Percentiles rank a stretch among this genome's conserved stretches.
Conservation (phyloP, 1,284 basidiomycete genomes). For the Salmacisia buchloeana region DNA sequence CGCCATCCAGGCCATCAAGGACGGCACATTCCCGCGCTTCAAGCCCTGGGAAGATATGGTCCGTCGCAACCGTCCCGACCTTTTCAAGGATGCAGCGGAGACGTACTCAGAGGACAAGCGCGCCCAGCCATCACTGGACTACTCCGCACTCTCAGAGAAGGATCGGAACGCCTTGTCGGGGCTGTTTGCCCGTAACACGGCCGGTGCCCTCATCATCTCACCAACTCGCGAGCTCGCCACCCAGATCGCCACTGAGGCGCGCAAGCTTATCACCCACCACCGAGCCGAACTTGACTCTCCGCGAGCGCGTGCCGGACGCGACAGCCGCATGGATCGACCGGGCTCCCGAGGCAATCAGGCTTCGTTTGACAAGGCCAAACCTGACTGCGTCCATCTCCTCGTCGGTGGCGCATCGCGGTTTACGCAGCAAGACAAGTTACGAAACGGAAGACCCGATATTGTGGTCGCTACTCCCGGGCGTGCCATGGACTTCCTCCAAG, state of each 20-base stretch:
- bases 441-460: slow-evolving; percentile 67
- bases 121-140: background rate
- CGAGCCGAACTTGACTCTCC: background rate
- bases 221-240: slow-evolving; percentile 91
- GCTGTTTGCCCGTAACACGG: slow-evolving; percentile 48
- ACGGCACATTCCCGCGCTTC: slow-evolving; percentile 23
- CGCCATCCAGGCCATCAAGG: slow-evolving; percentile 32
- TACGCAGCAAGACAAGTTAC: slow-evolving; percentile 66
- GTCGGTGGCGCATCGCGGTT: slow-evolving; percentile 72
- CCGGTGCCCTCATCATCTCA: slow-evolving; percentile 78
- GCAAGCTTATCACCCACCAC: slow-evolving; percentile 65
- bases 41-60: slow-evolving; percentile 24
- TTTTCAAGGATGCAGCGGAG: slow-evolving; percentile 27
- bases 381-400: slow-evolving; percentile 61
- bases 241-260: slow-evolving; percentile 83
- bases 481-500: slow-evolving; percentile 68
- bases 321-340: slow-evolving; percentile 58
- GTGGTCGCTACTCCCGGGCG: slow-evolving; percentile 91
- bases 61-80: slow-evolving; percentile 40
- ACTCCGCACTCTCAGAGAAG: slow-evolving; percentile 14
- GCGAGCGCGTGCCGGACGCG: background rate
- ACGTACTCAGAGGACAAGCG: background rate
- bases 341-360: background rate
- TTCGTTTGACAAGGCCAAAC: background rate
- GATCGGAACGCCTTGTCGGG: slow-evolving; percentile 19